phyloP scores from a whole-genome alignment of 106 monocot genomes.

The Platanthera zijinensis region DNA sequence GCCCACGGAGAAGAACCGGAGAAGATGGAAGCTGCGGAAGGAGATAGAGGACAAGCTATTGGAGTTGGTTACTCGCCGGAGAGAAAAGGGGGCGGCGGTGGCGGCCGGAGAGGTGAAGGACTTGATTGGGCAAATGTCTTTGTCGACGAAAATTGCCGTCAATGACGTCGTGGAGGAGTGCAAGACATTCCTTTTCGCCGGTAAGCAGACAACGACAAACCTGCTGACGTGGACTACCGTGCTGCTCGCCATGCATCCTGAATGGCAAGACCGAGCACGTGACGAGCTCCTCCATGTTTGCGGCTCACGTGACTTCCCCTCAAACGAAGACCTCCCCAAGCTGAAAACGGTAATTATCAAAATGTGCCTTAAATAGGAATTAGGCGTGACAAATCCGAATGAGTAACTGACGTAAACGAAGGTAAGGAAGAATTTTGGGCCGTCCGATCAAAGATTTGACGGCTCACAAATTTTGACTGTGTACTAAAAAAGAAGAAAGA shows the following conservation, averaged over 20 bases:
- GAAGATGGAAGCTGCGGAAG: conserved; percentile 57
- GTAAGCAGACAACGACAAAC: conserved; percentile 92
- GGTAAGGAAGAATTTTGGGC: too few relatives aligned
- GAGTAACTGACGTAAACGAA: too few relatives aligned
- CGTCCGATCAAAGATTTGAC: too few relatives aligned
- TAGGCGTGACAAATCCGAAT: too few relatives aligned
- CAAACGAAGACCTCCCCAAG: conserved; percentile 61
- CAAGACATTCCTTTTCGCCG: conserved; percentile 97
- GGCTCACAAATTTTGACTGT: too few relatives aligned
- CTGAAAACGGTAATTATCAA: conserved; percentile 60
- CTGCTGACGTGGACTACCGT: conserved; percentile 83
- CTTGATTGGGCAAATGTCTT: conserved; percentile 53
- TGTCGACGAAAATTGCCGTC: conserved; percentile 15
- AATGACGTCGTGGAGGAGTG: conserved; percentile 85
- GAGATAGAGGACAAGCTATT: conserved; percentile 45
- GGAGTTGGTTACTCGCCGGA: conserved; percentile 38
- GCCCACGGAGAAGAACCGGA: conserved; percentile 57
- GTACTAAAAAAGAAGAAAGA: too few relatives aligned
- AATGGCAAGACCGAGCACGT: conserved; percentile 78
- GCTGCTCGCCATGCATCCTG: conserved; percentile 82
- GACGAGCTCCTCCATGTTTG: conserved; percentile 65
- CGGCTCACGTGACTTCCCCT: conserved; percentile 44
- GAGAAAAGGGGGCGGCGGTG: conserved; percentile 1
- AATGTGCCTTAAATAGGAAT: background rate
- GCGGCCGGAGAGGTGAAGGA: conserved; percentile 26